Base-by-base conservation (phyloP, 495 filamentous ascomycete genomes). In the Hypoxylon perforatum region DNA sequence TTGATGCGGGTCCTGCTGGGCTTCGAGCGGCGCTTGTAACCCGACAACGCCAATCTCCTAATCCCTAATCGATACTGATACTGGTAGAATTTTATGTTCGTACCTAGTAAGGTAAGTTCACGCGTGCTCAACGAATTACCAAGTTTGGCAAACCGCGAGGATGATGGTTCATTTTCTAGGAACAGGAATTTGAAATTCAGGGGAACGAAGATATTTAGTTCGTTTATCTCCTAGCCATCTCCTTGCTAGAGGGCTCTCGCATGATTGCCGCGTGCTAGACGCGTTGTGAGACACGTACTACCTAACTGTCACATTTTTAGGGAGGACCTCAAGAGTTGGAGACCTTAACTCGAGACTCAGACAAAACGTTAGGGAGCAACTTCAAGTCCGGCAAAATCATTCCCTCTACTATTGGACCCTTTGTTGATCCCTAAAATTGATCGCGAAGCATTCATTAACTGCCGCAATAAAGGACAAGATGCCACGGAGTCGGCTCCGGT, bases 231-330 rank as follows among this genome's bases (percentile, higher is more conserved):
- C 56, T 53, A 11, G n/a, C 10, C n/a, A 21, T 8, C 18, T 30
- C 54, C 54, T 39, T 63, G 19, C 11, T 8, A 41, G 55, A 53
- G 38, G 54, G 59, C n/a, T 23, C 28, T 68, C 36, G 14, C 23
- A 12, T 48, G 15, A 54, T 41, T 10, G 47, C n/a, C 50, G 53
- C 33, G 39, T 54, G 48, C 47, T 21, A 18, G 17, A 49, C 17
- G 42, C 22, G 54, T 28, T 47, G 65, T 68, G 59, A 35, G 60
- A 60, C 59, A 23, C 46, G 0, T 15, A 18, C 39, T 46, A 44
- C 7, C 8, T 10, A 9, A 10, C 7, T 10, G 21, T 17, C 17
- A n/a, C 17, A 42, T 28, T 42, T 35, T 59, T 42, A 63, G 48
- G 65, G 36, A 53, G 42, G 56, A n/a, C n/a, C n/a, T n/a, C n/a